These are phyloP conservation scores for Biancaea sappan DNA, from an alignment of 306 rosid species.

Conservation along the genomic window DNA sequence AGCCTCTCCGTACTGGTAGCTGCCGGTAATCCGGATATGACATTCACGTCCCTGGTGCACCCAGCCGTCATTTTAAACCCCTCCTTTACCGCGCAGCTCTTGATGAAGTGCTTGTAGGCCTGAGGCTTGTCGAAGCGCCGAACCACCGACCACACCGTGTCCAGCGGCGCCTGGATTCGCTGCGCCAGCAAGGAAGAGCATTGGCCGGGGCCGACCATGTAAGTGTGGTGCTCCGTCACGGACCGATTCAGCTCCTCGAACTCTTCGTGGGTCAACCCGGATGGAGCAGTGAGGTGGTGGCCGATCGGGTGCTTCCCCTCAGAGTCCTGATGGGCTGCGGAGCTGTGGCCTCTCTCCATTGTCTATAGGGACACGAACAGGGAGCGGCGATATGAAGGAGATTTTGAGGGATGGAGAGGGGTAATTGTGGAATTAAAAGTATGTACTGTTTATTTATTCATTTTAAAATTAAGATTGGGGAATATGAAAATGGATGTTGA, in stretches of 20 bases:
- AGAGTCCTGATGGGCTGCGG: constrained; percentile 47
- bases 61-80: constrained; percentile 61
- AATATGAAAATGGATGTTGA: neutral
- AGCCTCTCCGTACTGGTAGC: constrained; percentile 84
- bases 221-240: constrained; percentile 66
- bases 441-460: neutral
- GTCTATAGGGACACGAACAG: neutral
- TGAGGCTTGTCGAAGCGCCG: constrained; percentile 85
- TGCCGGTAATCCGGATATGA: constrained; percentile 90
- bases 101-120: constrained; percentile 88
- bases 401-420: constrained; percentile 38
- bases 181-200: constrained; percentile 86
- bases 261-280: constrained; percentile 58
- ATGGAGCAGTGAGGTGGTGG: constrained; percentile 49
- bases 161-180: constrained; percentile 69
- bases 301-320: constrained; percentile 29
- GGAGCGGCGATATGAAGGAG: constrained; percentile 3
- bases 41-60: constrained; percentile 84
- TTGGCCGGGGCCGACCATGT: constrained; percentile 52
- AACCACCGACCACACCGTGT: constrained; percentile 70
- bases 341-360: constrained; percentile 60
- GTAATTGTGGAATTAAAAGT: constrained; percentile 34
- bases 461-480: neutral
- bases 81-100: constrained; percentile 66
- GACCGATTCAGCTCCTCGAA: constrained; percentile 50